Evolutionary conservation across 2,329 filamentous ascomycete genomes (phyloP).

Genomic region (Samsoniella hepiali): DNA sequence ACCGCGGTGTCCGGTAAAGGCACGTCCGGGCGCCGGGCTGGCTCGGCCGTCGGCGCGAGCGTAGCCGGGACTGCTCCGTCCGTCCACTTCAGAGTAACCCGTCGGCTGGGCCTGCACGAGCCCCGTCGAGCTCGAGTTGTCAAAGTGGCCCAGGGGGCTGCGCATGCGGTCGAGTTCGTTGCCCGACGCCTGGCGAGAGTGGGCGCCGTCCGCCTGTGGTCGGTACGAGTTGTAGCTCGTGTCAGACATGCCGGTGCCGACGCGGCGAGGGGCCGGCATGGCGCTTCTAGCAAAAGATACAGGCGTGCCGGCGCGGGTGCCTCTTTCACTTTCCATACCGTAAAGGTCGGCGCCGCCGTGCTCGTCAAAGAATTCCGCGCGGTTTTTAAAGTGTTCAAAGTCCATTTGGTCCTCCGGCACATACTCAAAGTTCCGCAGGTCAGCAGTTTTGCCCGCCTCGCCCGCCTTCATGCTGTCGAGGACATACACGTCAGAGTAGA

Average conservation of each 20-base stretch:
- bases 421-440: slow-evolving; percentile 77
- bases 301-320: slow-evolving; percentile 58
- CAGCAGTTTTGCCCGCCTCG: slow-evolving; percentile 44
- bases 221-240: slow-evolving; percentile 32
- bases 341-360: slow-evolving; percentile 74
- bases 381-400: slow-evolving; percentile 88
- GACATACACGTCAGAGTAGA: slow-evolving; percentile 77
- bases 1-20: not conserved
- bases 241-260: slow-evolving; percentile 23
- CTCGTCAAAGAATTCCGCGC: slow-evolving; percentile 81
- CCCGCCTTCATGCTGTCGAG: slow-evolving; percentile 72
- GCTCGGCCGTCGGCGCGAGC: not conserved
- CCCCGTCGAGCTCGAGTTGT: slow-evolving; percentile 52
- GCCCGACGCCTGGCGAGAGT: slow-evolving; percentile 10
- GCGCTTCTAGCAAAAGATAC: slow-evolving; percentile 53
- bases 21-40: not conserved
- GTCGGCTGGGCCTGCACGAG: slow-evolving; percentile 51
- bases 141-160: slow-evolving; percentile 48
- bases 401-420: slow-evolving; percentile 84
- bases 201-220: slow-evolving; percentile 12
- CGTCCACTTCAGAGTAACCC: slow-evolving; percentile 23
- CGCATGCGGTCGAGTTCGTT: slow-evolving; percentile 33
- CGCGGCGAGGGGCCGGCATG: slow-evolving; percentile 22
- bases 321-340: slow-evolving; percentile 47
- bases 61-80: slow-evolving; percentile 18